These are phyloP conservation scores for Chaetomium cochliodes DNA, from an alignment of 495 filamentous ascomycete species.

Conservation along the genomic window DNA sequence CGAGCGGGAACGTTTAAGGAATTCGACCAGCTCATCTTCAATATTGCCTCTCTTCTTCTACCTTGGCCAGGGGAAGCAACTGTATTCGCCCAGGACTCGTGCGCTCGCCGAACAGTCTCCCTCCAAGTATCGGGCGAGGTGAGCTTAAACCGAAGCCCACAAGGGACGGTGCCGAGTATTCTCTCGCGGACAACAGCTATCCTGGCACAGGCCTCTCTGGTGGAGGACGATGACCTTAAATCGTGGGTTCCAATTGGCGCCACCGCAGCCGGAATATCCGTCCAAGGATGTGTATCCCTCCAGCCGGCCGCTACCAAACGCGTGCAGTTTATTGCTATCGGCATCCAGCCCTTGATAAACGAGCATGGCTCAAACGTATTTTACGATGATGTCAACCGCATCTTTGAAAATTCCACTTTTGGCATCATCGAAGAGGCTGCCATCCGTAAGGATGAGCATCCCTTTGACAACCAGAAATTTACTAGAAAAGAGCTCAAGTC, in stretches of 20 bases:
- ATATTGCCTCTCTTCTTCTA: constrained; percentile 63
- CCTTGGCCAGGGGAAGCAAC: constrained; percentile 54
- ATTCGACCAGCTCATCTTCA: constrained; percentile 65
- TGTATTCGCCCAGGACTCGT: constrained; percentile 46
- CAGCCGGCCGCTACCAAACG: constrained; percentile 66
- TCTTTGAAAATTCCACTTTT: constrained; percentile 78
- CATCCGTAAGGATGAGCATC: constrained; percentile 29
- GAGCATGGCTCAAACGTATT: constrained; percentile 61
- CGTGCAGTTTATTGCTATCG: constrained; percentile 77
- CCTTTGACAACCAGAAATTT: constrained; percentile 44
- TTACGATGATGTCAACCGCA: constrained; percentile 73
- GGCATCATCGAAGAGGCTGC: constrained; percentile 56
- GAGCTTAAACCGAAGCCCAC: neutral
- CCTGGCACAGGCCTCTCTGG: constrained; percentile 63
- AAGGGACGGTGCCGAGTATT: neutral
- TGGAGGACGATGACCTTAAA: constrained; percentile 48
- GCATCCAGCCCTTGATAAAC: constrained; percentile 57
- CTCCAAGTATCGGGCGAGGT: constrained; percentile 21
- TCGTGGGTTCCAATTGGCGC: constrained; percentile 70
- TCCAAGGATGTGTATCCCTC: constrained; percentile 69
- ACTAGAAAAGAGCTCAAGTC: constrained; percentile 58
- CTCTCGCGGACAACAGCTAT: constrained; percentile 38
- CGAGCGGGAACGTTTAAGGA: constrained; percentile 48
- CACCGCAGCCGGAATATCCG: constrained; percentile 54
- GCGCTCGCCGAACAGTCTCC: constrained; percentile 17